phyloP scores from a whole-genome alignment of 1,284 basidiomycete species.

The Pseudozyma hubeiensis region DNA sequence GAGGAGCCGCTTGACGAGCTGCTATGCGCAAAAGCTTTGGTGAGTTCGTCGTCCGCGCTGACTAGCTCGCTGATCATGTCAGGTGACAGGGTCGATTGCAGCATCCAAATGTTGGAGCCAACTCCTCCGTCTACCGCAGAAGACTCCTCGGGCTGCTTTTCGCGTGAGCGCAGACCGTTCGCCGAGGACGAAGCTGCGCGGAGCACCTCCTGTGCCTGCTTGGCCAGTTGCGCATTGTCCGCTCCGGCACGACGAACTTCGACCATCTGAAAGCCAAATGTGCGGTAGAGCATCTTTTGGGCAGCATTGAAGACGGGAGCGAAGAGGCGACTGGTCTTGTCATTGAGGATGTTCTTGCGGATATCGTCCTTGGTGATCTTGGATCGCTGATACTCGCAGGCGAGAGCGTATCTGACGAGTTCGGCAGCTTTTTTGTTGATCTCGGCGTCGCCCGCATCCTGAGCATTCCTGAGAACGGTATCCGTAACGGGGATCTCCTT shows the following conservation, averaged over 20 bases:
- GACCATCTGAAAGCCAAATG: conserved; percentile 55
- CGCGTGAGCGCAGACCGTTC: conserved; percentile 30
- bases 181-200: conserved; percentile 28
- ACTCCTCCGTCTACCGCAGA: conserved; percentile 13
- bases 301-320: conserved; percentile 55
- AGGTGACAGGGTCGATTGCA: conserved; percentile 24
- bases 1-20: conserved; percentile 1
- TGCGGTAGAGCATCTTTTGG: conserved; percentile 46
- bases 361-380: conserved; percentile 50
- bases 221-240: conserved; percentile 50
- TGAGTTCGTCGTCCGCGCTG: conserved; percentile 16
- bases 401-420: conserved; percentile 53
- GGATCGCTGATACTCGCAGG: conserved; percentile 46
- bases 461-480: conserved; percentile 19
- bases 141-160: conserved; percentile 11
- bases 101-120: conserved; percentile 26
- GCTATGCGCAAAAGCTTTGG: conserved; percentile 12
- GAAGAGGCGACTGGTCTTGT: conserved; percentile 34
- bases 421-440: conserved; percentile 51
- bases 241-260: conserved; percentile 52
- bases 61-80: conserved; percentile 17
- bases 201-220: conserved; percentile 31
- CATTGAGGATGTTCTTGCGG: conserved; percentile 35
- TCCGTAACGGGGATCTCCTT: conserved; percentile 29
- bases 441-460: conserved; percentile 36